Percentiles rank a stretch among this genome's conserved stretches.
phyloP scores from a whole-genome alignment of 768 basidiomycete species.

The Hebeloma cylindrosporum region DNA sequence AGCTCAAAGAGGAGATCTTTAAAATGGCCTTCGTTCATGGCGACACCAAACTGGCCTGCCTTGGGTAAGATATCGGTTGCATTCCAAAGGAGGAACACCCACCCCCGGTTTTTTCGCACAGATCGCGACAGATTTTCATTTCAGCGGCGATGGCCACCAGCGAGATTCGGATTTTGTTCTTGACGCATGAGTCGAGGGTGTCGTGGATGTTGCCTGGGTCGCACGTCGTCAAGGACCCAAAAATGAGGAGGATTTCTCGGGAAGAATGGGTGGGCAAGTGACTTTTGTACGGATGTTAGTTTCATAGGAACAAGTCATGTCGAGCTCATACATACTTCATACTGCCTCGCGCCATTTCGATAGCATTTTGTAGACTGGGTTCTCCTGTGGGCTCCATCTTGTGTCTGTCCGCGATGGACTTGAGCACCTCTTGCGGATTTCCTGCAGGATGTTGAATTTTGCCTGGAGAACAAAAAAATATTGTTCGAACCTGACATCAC shows the following conservation, averaged over 20 bases:
- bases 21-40: slow-evolving; percentile 96
- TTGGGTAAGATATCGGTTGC: slow-evolving; percentile 11
- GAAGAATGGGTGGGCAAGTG: slow-evolving; percentile 98
- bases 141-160: slow-evolving; percentile 95
- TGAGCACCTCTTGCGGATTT: slow-evolving; percentile 95
- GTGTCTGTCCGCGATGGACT: slow-evolving; percentile 78
- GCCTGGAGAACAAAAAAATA: background rate
- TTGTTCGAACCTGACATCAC: slow-evolving; percentile 84
- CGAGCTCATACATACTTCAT: slow-evolving; percentile 64
- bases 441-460: slow-evolving; percentile 45
- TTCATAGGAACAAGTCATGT: background rate
- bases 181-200: slow-evolving; percentile 82
- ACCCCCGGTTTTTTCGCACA: slow-evolving; percentile 94
- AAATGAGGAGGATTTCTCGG: slow-evolving; percentile 90
- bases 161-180: slow-evolving; percentile 85
- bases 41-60: slow-evolving; percentile 89
- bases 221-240: slow-evolving; percentile 93
- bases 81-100: slow-evolving; percentile 23
- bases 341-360: slow-evolving; percentile 93
- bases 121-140: slow-evolving; percentile 94
- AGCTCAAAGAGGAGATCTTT: slow-evolving; percentile 95
- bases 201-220: slow-evolving; percentile 97
- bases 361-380: slow-evolving; percentile 93
- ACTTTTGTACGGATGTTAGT: slow-evolving; percentile 40
- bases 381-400: slow-evolving; percentile 90